Percentiles rank a stretch among this genome's conserved stretches.
Evolutionary conservation across 2,329 filamentous ascomycete species (phyloP).

Genomic region (Alternaria sp.): DNA sequence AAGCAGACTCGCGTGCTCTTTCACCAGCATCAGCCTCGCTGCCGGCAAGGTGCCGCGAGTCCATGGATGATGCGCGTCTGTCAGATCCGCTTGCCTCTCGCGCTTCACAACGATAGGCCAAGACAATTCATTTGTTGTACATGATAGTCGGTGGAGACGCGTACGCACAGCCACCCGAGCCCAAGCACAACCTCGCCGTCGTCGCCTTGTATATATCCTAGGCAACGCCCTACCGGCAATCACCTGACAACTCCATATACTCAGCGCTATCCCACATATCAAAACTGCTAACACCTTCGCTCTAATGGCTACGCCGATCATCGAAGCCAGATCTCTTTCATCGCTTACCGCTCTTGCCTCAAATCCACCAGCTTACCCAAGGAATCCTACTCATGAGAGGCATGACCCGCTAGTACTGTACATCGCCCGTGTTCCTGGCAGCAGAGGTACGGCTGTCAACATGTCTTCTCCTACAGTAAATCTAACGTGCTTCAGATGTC

Average conservation of each 20-base stretch:
- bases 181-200: conserved; percentile 30
- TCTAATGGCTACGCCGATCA: conserved; percentile 44
- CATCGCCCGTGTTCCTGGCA: conserved; percentile 91
- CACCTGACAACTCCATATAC: conserved; percentile 1
- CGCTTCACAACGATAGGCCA: conserved; percentile 17
- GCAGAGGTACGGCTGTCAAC: conserved; percentile 67
- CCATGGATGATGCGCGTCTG: conserved; percentile 17
- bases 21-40: conserved; percentile 24
- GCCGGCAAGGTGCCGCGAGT: conserved; percentile 5
- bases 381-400: conserved; percentile 72
- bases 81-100: conserved; percentile 17
- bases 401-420: conserved; percentile 82
- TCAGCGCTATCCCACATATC: conserved; percentile 11
- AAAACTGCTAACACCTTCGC: conserved; percentile 15
- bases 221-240: conserved; percentile 13
- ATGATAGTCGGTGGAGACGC: conserved; percentile 23
- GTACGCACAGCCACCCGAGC: conserved; percentile 39
- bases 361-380: conserved; percentile 85
- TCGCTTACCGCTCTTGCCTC: conserved; percentile 79
- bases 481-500: conserved; percentile 66
- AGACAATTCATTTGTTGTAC: conserved; percentile 20
- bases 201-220: conserved; percentile 28
- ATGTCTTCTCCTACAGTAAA: neutral
- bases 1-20: conserved; percentile 14
- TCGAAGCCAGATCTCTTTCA: conserved; percentile 85